Evolutionary conservation across 371 early-diverging fungal genomes (phyloP), one percentile per base, ranked within the genome.

Genomic region (Capillidium heterosporum): DNA sequence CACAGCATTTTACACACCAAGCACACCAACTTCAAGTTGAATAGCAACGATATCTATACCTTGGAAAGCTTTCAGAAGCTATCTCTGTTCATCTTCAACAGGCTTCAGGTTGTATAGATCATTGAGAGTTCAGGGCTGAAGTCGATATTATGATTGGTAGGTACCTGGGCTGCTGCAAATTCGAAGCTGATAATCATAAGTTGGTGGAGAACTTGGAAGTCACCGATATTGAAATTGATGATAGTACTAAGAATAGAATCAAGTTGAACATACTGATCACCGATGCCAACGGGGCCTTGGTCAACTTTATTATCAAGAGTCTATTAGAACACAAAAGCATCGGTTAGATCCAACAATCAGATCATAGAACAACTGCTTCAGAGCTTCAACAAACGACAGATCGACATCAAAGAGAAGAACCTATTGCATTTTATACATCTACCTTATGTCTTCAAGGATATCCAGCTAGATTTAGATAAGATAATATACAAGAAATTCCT

Each of bases 381-480:
- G 2, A 39, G 53, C 10, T 31, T 53, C 7, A 35, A 54, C 15
- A 27, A 10, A 11, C 19, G 11, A n/a, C 2, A 21, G 15, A 53
- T 53, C 19, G 7, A 32, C 8, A 28, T 54, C 19, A 41, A 17
- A n/a, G 4, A 2, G 3, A 19, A 53, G 35, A 4, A 53, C 10
- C 39, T 13, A n/a, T 4, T 8, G 15, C 10, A 40, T 13, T 17
- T 53, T 57, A 58, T 50, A 0, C 15, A 32, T 3, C 47, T 65
- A 2, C 62, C 63, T 0, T 57, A 60, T 52, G 48, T 50, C 46
- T 23, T 65, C 8, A 46, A 48, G 29, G 62, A 68, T 0, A 59
- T 48, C 0, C 52, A 60, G 0, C 59, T 74, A 0, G 70, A 69
- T 5, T 62, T 67, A 4, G 56, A 59, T 15, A 26, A 46, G 0